Conservation (phyloP, 2,329 filamentous ascomycete genomes). For the Cladosporium sp. region DNA sequence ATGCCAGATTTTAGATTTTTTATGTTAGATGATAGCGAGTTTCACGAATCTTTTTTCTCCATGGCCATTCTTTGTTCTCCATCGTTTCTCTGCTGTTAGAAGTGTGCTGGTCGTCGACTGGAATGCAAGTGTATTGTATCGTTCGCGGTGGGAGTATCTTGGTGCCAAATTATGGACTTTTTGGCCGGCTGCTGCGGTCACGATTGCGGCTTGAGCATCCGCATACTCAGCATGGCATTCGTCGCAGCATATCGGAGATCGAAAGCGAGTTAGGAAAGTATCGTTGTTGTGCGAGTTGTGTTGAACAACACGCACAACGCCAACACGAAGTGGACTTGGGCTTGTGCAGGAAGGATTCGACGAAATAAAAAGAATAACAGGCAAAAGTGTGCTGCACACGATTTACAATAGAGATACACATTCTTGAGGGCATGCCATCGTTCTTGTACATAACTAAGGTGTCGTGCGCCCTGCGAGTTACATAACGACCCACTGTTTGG, state of each 20-base stretch:
- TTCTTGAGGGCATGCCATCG: too few species aligned
- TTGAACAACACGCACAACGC: background rate
- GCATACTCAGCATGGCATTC: background rate
- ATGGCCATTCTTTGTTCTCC: background rate
- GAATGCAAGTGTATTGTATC: background rate
- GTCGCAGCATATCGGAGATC: background rate
- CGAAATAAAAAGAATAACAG: background rate
- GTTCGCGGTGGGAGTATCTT: background rate
- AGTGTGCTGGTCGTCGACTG: background rate
- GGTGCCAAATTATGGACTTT: background rate
- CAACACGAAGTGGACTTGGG: background rate
- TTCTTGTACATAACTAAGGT: too few species aligned
- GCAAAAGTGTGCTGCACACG: too few species aligned
- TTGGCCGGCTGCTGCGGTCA: background rate
- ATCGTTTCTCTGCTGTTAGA: background rate
- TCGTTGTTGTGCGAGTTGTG: background rate
- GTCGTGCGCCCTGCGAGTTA: background rate
- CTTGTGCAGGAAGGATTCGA: background rate
- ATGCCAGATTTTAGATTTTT: background rate
- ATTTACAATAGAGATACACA: too few species aligned
- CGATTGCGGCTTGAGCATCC: background rate
- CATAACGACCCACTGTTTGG: background rate
- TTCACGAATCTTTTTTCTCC: background rate
- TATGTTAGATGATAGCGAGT: background rate
- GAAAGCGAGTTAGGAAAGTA: background rate